A percentile compares a stretch with the other conserved stretches of the same genome.
These are phyloP conservation scores for Luffa aegyptiaca DNA, from an alignment of 306 rosid species.

Conservation along the genomic window DNA sequence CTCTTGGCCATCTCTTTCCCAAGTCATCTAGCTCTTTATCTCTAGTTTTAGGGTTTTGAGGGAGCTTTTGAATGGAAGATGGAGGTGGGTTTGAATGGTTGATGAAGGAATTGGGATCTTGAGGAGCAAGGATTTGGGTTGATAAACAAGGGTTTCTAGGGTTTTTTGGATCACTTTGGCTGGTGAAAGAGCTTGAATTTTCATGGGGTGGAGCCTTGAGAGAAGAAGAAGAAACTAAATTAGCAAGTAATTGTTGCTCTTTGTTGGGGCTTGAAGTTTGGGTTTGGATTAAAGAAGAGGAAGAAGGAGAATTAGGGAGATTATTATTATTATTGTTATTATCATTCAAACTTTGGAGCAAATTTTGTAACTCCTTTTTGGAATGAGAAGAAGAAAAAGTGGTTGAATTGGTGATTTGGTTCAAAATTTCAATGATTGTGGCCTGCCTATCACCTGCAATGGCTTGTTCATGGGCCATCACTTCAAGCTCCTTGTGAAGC, in stretches of 20 bases:
- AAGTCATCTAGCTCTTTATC: constrained; percentile 28
- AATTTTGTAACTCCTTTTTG: not conserved
- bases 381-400: constrained; percentile 5
- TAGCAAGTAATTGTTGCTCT: not conserved
- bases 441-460: constrained; percentile 57
- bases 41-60: constrained; percentile 12
- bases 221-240: not conserved
- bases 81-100: not conserved
- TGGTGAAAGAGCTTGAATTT: constrained; percentile 10
- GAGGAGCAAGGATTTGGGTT: constrained; percentile 21
- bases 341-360: not conserved
- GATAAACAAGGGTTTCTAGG: constrained; percentile 30
- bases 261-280: constrained; percentile 9
- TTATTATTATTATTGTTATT: not conserved
- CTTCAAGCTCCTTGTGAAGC: constrained; percentile 67
- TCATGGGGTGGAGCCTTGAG: constrained; percentile 1
- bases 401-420: constrained; percentile 31
- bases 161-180: constrained; percentile 22
- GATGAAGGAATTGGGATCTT: constrained; percentile 21
- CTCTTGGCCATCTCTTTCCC: constrained; percentile 87
- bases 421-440: constrained; percentile 47
- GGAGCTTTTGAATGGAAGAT: constrained; percentile 10
- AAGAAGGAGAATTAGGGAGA: constrained; percentile 3
- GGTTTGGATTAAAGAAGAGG: constrained; percentile 11
- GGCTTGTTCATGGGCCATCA: constrained; percentile 57